phyloP scores from a whole-genome alignment of 345 rosid species.

The Nephelium lappaceum region DNA sequence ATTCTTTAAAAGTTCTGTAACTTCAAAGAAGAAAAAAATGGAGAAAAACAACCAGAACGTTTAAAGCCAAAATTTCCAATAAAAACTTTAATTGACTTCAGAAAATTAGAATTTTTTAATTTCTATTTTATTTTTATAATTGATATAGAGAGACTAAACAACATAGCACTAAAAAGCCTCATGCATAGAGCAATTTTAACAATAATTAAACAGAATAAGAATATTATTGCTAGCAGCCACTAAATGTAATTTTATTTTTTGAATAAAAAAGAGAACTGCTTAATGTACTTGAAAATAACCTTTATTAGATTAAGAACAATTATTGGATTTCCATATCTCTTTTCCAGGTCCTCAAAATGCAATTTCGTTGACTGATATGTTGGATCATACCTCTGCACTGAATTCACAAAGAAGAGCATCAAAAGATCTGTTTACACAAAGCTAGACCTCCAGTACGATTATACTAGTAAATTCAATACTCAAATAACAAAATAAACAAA shows the following conservation, averaged over 20 bases:
- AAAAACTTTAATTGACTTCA: too few relatives aligned
- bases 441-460: not conserved
- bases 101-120: not conserved
- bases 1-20: not conserved
- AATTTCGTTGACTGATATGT: conserved; percentile 89
- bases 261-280: not conserved
- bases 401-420: conserved; percentile 27
- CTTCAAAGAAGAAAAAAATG: not conserved
- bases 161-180: not conserved
- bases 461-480: not conserved
- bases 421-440: conserved; percentile 21
- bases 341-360: conserved; percentile 91
- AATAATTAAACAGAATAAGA: not conserved
- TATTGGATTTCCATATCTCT: conserved; percentile 90
- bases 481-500: conserved; percentile 13
- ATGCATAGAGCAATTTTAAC: not conserved
- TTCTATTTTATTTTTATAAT: too few relatives aligned
- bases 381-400: conserved; percentile 98
- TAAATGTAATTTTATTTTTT: not conserved
- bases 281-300: conserved; percentile 43
- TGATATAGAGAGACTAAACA: too few relatives aligned
- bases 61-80: not conserved
- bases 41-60: not conserved
- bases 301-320: conserved; percentile 93
- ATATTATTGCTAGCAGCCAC: not conserved